These are phyloP conservation scores for Phaseolus coccineus DNA, from an alignment of 331 rosid genomes.

Conservation along the genomic window DNA sequence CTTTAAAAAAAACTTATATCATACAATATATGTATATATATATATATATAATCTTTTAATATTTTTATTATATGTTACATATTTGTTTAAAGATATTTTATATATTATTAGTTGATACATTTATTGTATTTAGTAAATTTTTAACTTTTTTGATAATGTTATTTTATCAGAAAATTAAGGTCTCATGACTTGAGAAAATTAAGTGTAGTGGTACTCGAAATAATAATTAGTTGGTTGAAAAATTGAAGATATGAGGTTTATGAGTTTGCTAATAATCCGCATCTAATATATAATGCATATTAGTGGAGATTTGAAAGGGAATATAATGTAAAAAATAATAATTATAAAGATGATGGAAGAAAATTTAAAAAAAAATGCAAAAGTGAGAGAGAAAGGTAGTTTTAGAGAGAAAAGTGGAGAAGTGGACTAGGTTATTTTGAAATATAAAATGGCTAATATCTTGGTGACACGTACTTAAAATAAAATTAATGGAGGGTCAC, in stretches of 20 bases:
- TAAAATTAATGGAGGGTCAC: background rate
- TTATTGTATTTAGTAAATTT: too few species aligned
- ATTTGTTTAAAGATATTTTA: too few species aligned
- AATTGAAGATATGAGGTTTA: background rate
- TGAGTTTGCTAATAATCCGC: background rate
- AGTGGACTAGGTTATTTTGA: background rate
- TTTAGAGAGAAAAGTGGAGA: background rate
- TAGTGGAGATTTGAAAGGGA: constrained; percentile 19
- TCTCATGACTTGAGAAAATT: too few species aligned
- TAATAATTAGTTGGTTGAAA: too few species aligned
- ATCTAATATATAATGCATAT: background rate
- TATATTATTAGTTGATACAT: too few species aligned
- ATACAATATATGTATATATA: too few species aligned
- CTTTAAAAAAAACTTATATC: too few species aligned
- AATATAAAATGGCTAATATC: background rate
- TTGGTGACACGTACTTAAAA: background rate
- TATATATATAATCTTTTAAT: too few species aligned
- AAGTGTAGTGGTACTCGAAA: too few species aligned
- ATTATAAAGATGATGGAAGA: background rate
- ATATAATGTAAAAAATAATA: background rate
- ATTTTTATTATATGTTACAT: too few species aligned
- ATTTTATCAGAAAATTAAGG: too few species aligned
- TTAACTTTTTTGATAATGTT: too few species aligned
- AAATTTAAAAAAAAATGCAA: background rate
- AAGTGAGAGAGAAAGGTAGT: background rate